phyloP scores from a whole-genome alignment of 108 stramenopile genomes.

The Skeletonema costatum region DNA sequence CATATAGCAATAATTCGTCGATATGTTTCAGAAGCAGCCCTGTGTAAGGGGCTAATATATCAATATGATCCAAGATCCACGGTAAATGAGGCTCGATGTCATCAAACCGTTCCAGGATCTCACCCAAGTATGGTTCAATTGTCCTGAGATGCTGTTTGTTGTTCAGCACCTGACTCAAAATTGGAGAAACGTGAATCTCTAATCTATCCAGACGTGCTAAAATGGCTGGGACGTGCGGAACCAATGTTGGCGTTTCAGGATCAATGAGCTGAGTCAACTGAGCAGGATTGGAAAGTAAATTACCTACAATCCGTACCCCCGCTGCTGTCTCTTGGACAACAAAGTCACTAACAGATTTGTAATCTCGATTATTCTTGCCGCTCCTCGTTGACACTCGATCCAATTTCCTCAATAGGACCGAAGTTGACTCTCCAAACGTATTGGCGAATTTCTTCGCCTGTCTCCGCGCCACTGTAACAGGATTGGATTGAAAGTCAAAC shows the following conservation, averaged over 20 bases:
- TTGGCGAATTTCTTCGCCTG: conserved; percentile 27
- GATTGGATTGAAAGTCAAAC: conserved; percentile 34
- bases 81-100: conserved; percentile 79
- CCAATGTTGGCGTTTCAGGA: conserved; percentile 63
- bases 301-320: conserved; percentile 53
- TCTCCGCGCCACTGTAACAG: conserved; percentile 24
- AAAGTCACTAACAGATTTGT: conserved; percentile 53
- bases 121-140: conserved; percentile 65
- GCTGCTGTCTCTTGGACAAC: conserved; percentile 51
- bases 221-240: conserved; percentile 70
- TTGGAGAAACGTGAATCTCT: conserved; percentile 63
- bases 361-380: conserved; percentile 54
- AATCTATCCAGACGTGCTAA: conserved; percentile 60
- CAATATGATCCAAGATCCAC: conserved; percentile 76
- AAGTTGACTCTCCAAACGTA: conserved; percentile 48
- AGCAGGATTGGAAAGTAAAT: conserved; percentile 49
- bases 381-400: conserved; percentile 50
- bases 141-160: conserved; percentile 64
- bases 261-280: conserved; percentile 61
- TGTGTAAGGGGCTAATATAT: conserved; percentile 75
- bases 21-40: conserved; percentile 71
- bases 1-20: conserved; percentile 71
- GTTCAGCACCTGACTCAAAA: conserved; percentile 66
- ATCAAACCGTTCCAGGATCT: conserved; percentile 66
- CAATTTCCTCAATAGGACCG: conserved; percentile 60